These are phyloP conservation scores for Torrubiella hemipterigena DNA, from an alignment of 2,329 filamentous ascomycete genomes.

Conservation along the genomic window DNA sequence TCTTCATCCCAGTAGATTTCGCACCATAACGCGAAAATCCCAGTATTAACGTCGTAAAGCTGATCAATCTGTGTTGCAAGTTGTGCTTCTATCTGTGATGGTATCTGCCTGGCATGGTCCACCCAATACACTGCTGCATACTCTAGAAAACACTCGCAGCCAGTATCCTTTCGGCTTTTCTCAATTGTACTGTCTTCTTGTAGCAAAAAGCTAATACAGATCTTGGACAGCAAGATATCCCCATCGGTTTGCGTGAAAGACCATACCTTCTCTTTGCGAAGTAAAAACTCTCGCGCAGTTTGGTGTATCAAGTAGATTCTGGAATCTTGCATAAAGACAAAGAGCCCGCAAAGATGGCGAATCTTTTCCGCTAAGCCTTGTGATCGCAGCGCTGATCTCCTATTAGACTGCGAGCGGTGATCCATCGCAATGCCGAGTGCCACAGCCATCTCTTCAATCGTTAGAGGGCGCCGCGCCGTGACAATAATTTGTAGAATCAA, in stretches of 20 bases:
- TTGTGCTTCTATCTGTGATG: neutral
- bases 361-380: neutral
- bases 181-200: neutral
- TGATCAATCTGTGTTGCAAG: neutral
- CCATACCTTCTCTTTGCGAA: neutral
- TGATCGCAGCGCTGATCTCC: neutral
- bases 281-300: constrained; percentile 7
- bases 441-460: constrained; percentile 1
- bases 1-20: neutral
- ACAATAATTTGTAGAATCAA: neutral
- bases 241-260: neutral
- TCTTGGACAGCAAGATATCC: neutral
- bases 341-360: constrained; percentile 7
- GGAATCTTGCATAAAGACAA: constrained; percentile 6
- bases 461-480: neutral
- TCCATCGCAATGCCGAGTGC: neutral
- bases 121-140: neutral
- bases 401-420: neutral
- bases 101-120: neutral
- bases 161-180: neutral
- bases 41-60: neutral
- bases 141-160: neutral
- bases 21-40: neutral
- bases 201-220: neutral
- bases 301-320: constrained; percentile 8